A percentile compares a stretch with the other conserved stretches of the same genome.
These are phyloP conservation scores for Suhomyces xylopsoci DNA, from an alignment of 805 yeast species.

Conservation along the genomic window DNA sequence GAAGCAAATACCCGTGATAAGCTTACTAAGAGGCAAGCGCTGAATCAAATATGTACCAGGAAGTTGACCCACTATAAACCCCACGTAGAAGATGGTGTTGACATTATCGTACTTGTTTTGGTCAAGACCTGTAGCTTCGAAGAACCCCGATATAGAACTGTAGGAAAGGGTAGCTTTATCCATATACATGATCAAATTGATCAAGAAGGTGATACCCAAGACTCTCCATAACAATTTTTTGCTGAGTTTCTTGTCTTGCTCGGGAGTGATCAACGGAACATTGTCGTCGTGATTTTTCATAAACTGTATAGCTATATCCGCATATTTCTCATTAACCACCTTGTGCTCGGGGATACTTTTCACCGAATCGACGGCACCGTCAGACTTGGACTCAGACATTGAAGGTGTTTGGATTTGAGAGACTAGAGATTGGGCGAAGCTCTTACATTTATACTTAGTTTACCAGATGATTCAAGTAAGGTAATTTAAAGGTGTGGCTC, in stretches of 20 bases:
- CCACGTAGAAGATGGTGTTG: conserved; percentile 53
- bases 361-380: neutral
- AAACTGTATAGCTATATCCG: conserved; percentile 39
- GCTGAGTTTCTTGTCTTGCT: conserved; percentile 36
- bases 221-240: conserved; percentile 37
- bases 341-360: neutral
- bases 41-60: conserved; percentile 43
- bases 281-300: conserved; percentile 29
- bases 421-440: neutral
- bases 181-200: conserved; percentile 42
- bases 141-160: conserved; percentile 47
- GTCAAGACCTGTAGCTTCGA: conserved; percentile 43
- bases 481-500: neutral
- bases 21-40: conserved; percentile 39
- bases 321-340: conserved; percentile 16
- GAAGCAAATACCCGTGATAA: conserved; percentile 33
- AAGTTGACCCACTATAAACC: conserved; percentile 47
- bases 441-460: neutral
- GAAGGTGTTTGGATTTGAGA: neutral
- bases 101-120: conserved; percentile 45
- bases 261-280: conserved; percentile 40
- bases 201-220: conserved; percentile 31
- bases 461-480: neutral
- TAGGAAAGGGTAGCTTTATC: conserved; percentile 53
- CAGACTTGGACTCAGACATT: neutral